Conservation (phyloP, 176 grass and related monocot genomes). For the Eleusine indica region DNA sequence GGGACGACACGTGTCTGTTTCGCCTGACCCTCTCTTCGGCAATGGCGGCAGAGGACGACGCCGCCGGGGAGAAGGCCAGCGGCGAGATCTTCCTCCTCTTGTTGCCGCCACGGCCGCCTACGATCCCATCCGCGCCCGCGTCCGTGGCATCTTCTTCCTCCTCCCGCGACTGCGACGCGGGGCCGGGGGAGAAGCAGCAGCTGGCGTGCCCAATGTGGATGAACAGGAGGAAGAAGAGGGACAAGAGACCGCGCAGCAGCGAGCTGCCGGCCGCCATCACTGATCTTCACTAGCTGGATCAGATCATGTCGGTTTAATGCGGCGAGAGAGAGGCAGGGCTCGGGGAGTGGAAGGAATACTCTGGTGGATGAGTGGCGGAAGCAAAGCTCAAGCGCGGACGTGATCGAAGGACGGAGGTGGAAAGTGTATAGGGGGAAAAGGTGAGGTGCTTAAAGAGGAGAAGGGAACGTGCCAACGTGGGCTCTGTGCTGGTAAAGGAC, state of each 20-base stretch:
- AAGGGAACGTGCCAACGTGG: slow-evolving; percentile 35
- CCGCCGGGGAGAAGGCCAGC: slow-evolving; percentile 36
- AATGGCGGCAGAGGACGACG: slow-evolving; percentile 17
- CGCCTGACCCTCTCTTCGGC: slow-evolving; percentile 6
- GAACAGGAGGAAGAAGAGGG: slow-evolving; percentile 63
- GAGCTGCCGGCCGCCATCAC: slow-evolving; percentile 33
- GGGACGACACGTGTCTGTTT: slow-evolving; percentile 39
- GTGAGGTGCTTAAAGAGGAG: slow-evolving; percentile 30
- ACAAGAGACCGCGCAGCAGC: slow-evolving; percentile 53
- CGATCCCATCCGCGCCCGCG: neutral
- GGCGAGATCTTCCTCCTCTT: slow-evolving; percentile 87
- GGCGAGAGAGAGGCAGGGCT: neutral
- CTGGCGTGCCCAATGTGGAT: slow-evolving; percentile 59
- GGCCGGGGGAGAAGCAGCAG: slow-evolving; percentile 56
- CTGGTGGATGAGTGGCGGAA: slow-evolving; percentile 9
- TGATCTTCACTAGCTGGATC: neutral
- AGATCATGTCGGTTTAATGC: slow-evolving; percentile 25
- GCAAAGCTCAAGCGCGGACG: slow-evolving; percentile 30
- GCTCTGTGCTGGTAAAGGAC: slow-evolving; percentile 29
- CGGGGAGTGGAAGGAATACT: slow-evolving; percentile 32
- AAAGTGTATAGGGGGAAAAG: slow-evolving; percentile 30
- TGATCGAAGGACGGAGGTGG: slow-evolving; percentile 29
- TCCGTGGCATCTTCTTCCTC: slow-evolving; percentile 30
- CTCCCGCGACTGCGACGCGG: slow-evolving; percentile 20
- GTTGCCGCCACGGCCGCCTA: slow-evolving; percentile 9